Base-by-base conservation (phyloP, 2,329 filamentous ascomycete genomes). In the Alternaria sp. region DNA sequence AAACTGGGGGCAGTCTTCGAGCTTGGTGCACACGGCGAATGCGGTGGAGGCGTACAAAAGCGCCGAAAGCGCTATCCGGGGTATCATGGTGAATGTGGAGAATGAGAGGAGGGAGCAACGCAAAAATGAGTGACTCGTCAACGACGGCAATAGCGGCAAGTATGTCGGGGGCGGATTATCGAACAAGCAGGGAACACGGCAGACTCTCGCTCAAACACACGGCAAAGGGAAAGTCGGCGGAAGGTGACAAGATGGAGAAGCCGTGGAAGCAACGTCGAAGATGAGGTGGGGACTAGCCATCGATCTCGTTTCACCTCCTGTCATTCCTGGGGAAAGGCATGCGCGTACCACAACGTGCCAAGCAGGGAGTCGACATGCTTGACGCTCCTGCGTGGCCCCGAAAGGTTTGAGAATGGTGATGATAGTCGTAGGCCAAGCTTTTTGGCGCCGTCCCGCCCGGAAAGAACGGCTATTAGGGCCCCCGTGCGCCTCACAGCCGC, bases 11-110 rank as follows among this genome's bases (percentile, higher is more conserved):
- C 72, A 74, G 66, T 74, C 63, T 32, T 69, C 68, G 55, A 74
- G 71, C 44, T 74, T 74, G 54, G 71, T 74, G 66, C 71, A 74
- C 40, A 74, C 71, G 8, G 71, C 71, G 30, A 68, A 51, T 19
- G 61, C 63, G 36, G 62, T 56, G 13, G 67, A 61, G 36, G 66
- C 66, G 51, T 66, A 68, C 28, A 74, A 60, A 21, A 71, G 66
- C 49, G 68, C 66, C 28, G 66, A 69, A 40, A 69, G 54, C 19
- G 66, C 50, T 28, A 57, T 54, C 62, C 69, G 69, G 55, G 62
- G 57, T 57, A 74, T 69, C 71, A 74, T 74, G 21, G 57, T 54
- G 59, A 49, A 25, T 36, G 58, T 54, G 54, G 54, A 52, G 60
- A 58, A 19, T 17, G 32, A 15, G n/a, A 61, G 52, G 57, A 65